Conservation (phyloP, 768 basidiomycete species). For the Leccinum imitatum region DNA sequence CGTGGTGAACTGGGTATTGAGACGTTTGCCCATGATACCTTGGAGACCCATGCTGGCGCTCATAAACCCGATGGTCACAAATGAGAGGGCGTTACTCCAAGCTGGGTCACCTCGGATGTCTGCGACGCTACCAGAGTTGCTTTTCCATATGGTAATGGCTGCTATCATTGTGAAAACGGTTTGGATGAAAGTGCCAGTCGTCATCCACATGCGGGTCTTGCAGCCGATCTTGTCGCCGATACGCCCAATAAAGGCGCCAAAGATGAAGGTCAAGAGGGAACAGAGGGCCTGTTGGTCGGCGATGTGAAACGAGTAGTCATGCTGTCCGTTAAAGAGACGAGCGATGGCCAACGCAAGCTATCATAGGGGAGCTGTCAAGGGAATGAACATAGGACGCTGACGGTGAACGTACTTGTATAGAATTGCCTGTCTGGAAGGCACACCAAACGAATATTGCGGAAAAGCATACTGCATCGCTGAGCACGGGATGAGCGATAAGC, state of each 20-base stretch:
- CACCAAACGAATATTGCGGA: slow-evolving; percentile 83
- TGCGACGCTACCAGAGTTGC: slow-evolving; percentile 55
- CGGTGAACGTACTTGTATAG: slow-evolving; percentile 49
- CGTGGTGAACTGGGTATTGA: slow-evolving; percentile 78
- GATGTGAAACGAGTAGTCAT: slow-evolving; percentile 65
- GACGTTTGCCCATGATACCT: slow-evolving; percentile 79
- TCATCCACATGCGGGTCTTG: slow-evolving; percentile 73
- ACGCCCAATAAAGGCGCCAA: slow-evolving; percentile 76
- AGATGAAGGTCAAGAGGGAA: slow-evolving; percentile 74
- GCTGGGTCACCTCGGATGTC: slow-evolving; percentile 57
- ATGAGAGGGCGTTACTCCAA: slow-evolving; percentile 68
- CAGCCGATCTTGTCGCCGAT: slow-evolving; percentile 81
- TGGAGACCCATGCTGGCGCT: slow-evolving; percentile 78
- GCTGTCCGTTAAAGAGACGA: slow-evolving; percentile 62
- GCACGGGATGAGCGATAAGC: not conserved
- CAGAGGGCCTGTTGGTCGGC: slow-evolving; percentile 83
- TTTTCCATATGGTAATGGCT: slow-evolving; percentile 71
- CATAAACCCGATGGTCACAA: slow-evolving; percentile 74
- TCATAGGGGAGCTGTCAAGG: not conserved
- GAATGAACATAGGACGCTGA: not conserved
- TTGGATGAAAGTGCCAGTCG: slow-evolving; percentile 69
- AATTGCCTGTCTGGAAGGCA: slow-evolving; percentile 83
- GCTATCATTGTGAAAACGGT: slow-evolving; percentile 73
- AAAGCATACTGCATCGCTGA: slow-evolving; percentile 70
- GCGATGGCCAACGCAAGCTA: slow-evolving; percentile 80